Evolutionary conservation across 352 stramenopile species (phyloP).

Genomic region (Achlya hypogyna): DNA sequence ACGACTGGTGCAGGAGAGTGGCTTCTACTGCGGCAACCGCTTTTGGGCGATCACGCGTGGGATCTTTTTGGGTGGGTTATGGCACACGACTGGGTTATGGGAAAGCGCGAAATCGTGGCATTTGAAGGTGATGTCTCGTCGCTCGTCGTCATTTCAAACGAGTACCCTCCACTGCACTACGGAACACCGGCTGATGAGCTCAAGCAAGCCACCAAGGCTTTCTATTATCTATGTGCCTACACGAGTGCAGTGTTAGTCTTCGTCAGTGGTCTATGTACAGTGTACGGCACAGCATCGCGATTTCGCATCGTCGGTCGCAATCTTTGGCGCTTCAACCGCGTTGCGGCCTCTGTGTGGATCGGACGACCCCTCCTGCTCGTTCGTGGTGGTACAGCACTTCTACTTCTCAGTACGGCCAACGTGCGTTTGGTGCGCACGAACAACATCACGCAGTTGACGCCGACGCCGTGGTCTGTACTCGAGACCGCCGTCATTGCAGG

Average conservation of each 20-base stretch:
- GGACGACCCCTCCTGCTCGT: slow-evolving; percentile 6
- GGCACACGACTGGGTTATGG: slow-evolving; percentile 1
- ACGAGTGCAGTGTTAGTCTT: not conserved
- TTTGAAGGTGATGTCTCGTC: slow-evolving; percentile 11
- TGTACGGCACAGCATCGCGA: not conserved
- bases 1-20: not conserved
- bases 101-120: not conserved
- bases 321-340: not conserved
- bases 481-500: slow-evolving; percentile 1
- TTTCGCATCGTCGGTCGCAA: slow-evolving; percentile 8
- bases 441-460: not conserved
- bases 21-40: not conserved
- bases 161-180: not conserved
- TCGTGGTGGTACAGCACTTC: not conserved
- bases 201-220: not conserved
- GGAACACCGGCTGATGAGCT: not conserved
- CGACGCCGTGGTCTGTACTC: not conserved
- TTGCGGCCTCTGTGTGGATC: not conserved
- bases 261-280: not conserved
- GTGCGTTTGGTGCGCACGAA: not conserved
- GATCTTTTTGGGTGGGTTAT: slow-evolving; percentile 9
- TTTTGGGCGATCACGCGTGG: not conserved
- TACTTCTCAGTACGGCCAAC: slow-evolving; percentile 1
- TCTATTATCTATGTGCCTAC: not conserved
- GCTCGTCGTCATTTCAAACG: not conserved